Base-by-base conservation (phyloP, 2,329 filamentous ascomycete genomes). In the Colletotrichum sp. region DNA sequence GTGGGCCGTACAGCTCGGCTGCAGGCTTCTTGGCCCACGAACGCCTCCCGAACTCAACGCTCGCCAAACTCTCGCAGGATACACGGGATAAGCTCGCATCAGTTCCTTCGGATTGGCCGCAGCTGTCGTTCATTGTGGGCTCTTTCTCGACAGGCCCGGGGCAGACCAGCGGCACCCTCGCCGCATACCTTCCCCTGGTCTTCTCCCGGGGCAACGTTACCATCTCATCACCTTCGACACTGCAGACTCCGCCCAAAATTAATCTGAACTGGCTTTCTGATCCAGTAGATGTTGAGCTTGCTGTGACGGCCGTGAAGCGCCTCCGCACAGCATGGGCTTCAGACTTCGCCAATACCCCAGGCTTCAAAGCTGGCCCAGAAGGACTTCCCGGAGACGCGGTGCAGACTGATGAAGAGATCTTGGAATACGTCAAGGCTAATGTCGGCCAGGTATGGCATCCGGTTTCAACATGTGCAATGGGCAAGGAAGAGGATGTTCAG, bases 381-480 rank as follows among this genome's bases (percentile, higher is more conserved):
- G 79, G 81, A 48, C 82, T 83, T 75, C 85, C 88, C 1, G 85
- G 88, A 6, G 28, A 71, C 4, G 77, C 84, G 30, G 78, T 86
- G 26, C 77, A 84, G 36, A 85, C 84, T 0, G 87, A 90, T 74
- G 83, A 78, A 28, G 80, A 89, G 71, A 86, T 90, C 13, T 78
- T 87, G 39, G 79, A 81, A 8, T 75, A 82, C 34, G 80, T 86
- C 34, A 79, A 79, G 6, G 34, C 74, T 5, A 75, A 74, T 28
- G 84, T 86, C 2, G 89, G 87, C 82, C 89, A 89, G 0, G 90
- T 92, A 75, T 76, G 70, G 74, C 91, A 93, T 80, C 88, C 89
- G 1, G 88, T 86, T 0, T 89, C 88, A 64, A 90, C 89, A 1
- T 89, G 86, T 67, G 85, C 89, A 0, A 92, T 92, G 79, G 91